Evolutionary conservation across 306 rosid genomes (phyloP).

Genomic region (Lupinus albus): DNA sequence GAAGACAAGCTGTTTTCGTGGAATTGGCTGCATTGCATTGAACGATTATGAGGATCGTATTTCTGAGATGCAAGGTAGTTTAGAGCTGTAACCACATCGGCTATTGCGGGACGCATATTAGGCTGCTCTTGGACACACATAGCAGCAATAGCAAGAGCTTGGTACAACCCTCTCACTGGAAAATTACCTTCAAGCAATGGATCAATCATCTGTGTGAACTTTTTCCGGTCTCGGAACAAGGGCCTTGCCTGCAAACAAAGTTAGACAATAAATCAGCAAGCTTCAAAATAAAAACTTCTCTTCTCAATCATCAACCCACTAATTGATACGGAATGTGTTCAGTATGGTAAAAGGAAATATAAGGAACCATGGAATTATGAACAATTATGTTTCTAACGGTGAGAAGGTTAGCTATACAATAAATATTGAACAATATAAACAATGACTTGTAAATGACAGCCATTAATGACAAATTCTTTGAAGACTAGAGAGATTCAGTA

Average conservation of each 20-base stretch:
- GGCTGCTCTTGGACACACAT: conserved; percentile 99
- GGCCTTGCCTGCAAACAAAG: conserved; percentile 76
- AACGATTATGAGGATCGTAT: conserved; percentile 53
- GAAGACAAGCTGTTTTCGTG: conserved; percentile 47
- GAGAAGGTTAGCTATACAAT: not conserved
- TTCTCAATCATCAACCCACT: conserved; percentile 9
- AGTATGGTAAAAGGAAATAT: not conserved
- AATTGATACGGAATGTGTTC: not conserved
- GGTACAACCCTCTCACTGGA: conserved; percentile 89
- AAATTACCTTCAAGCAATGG: conserved; percentile 76
- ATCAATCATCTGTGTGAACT: conserved; percentile 78
- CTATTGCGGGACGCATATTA: conserved; percentile 69
- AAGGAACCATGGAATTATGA: not conserved
- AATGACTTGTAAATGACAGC: not conserved
- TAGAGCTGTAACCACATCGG: conserved; percentile 85
- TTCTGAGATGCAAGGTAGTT: conserved; percentile 78
- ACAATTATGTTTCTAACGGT: not conserved
- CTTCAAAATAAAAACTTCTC: not conserved
- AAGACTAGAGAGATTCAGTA: not conserved
- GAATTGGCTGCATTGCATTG: not conserved
- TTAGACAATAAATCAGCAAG: not conserved
- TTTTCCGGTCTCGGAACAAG: conserved; percentile 70
- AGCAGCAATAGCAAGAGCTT: conserved; percentile 89
- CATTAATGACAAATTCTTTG: not conserved
- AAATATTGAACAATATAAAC: not conserved